phyloP scores from a whole-genome alignment of 2,329 filamentous ascomycete species.

The Macrophomina phaseolina region DNA sequence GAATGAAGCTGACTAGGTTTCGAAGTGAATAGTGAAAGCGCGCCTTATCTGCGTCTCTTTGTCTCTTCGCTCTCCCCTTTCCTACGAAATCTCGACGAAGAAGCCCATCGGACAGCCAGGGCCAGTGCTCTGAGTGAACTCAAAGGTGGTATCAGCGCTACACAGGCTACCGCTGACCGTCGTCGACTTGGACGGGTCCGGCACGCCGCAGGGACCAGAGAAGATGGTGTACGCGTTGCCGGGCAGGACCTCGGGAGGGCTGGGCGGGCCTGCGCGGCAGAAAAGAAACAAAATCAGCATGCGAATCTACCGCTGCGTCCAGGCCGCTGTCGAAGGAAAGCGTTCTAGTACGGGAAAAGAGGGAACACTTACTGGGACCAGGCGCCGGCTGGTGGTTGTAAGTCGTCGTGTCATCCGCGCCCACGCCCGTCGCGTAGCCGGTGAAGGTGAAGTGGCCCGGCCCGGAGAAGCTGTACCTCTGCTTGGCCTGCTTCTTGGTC shows the following conservation, averaged over 20 bases:
- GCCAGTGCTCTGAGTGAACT: slow-evolving; percentile 31
- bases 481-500: slow-evolving; percentile 26
- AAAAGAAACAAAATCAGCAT: too few species aligned
- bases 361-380: slow-evolving; percentile 29
- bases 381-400: slow-evolving; percentile 32
- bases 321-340: too few species aligned
- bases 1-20: too few species aligned
- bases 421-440: slow-evolving; percentile 31
- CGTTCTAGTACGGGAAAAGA: not conserved
- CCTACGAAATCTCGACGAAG: slow-evolving; percentile 32
- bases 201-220: slow-evolving; percentile 29
- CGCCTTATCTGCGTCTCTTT: too few species aligned
- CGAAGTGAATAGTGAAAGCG: too few species aligned
- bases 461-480: slow-evolving; percentile 28
- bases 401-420: slow-evolving; percentile 30
- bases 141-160: slow-evolving; percentile 31
- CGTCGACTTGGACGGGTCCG: slow-evolving; percentile 16
- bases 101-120: slow-evolving; percentile 33
- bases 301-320: too few species aligned
- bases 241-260: slow-evolving; percentile 31
- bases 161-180: slow-evolving; percentile 32
- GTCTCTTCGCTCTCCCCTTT: too few species aligned
- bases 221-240: slow-evolving; percentile 34
- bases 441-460: slow-evolving; percentile 33
- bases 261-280: slow-evolving; percentile 28